Evolutionary conservation across 2,329 filamentous ascomycete species (phyloP), one percentile per base, ranked within the genome.

Genomic region (Colletotrichum sp.): DNA sequence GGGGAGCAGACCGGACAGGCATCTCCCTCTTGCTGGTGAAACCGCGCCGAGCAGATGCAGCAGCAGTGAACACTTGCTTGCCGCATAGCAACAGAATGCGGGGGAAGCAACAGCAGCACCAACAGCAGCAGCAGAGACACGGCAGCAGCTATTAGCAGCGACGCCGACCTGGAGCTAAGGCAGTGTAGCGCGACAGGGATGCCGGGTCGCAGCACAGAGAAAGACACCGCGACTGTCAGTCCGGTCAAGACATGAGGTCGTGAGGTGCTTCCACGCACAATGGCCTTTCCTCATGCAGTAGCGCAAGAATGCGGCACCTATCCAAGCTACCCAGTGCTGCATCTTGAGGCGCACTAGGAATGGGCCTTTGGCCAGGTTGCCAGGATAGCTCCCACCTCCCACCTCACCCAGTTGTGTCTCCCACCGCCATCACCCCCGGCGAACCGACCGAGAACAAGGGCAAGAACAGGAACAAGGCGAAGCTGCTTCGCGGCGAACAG

Each of bases 71-170:
- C 16, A 18, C 15, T 55, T 61, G 70, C 65, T 48, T 64, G 61
- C 30, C 26, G 71, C 71, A 60, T 62, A 66, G 34, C 26, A 34
- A 71, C 56, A 66, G 30, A 72, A 62, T 75, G 69, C 72, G 72
- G 72, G 72, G 72, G 66, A 62, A 75, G 30, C 12, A 61, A 55
- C 30, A 55, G 34, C 36, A 66, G 26, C 34, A 61, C 16, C 18
- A 70, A 15, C 55, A 34, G 30, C 34, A 24, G 70, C 32, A 64
- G 32, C 30, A 18, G 21, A 52, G 56, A 61, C 16, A 61, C 58
- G 30, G 52, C 58, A 34, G 28, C 30, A 56, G 24, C n/a, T 16
- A 24, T 43, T 67, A 71, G 56, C 43, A 70, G 60, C 28, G n/a
- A 26, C 66, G 38, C 15, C 24, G n/a, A 10, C 43, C 43, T 56